Conservation (phyloP, 306 rosid species). For the Rosa rugosa region DNA sequence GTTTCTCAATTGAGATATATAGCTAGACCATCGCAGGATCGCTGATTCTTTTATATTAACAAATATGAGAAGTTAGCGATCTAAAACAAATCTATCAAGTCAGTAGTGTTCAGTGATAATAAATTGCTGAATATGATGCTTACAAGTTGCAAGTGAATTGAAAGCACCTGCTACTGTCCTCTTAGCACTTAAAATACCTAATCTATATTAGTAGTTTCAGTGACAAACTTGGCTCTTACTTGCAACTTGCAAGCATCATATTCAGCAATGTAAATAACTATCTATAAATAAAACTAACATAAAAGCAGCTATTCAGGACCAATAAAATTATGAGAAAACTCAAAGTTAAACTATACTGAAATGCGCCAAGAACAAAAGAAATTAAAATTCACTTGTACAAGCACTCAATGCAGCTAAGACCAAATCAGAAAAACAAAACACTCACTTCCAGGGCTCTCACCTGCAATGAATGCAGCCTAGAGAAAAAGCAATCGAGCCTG, state of each 20-base stretch:
- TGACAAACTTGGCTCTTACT: not conserved
- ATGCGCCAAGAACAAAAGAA: not conserved
- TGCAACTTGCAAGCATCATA: not conserved
- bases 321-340: too few relatives aligned
- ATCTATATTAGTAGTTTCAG: not conserved
- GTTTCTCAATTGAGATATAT: too few relatives aligned
- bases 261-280: not conserved
- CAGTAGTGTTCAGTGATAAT: not conserved
- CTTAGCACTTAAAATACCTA: not conserved
- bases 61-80: too few relatives aligned
- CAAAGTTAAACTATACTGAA: too few relatives aligned
- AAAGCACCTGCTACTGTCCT: not conserved
- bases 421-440: not conserved
- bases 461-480: conserved; percentile 97
- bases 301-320: not conserved
- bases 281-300: not conserved
- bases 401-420: not conserved
- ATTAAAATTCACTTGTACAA: not conserved
- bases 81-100: not conserved
- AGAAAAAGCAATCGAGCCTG: conserved; percentile 82
- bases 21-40: too few relatives aligned
- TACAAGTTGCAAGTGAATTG: not conserved
- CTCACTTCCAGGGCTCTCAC: conserved; percentile 29
- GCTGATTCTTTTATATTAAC: too few relatives aligned
- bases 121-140: not conserved